Base-by-base conservation (phyloP, 208 protist genomes). In the Vickermania spadyakhi region DNA sequence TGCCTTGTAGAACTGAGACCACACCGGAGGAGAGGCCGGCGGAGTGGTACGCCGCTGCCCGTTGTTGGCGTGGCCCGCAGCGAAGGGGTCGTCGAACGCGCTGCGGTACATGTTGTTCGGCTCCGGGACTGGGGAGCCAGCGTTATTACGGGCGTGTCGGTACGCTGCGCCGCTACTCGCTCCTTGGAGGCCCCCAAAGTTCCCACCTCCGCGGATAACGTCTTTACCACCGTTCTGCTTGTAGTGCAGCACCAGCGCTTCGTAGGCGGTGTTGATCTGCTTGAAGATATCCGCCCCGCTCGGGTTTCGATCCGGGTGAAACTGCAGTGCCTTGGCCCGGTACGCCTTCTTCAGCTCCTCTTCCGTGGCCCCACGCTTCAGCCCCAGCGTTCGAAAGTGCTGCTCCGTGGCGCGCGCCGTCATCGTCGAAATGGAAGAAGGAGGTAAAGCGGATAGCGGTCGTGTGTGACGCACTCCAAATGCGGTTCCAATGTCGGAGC, bases 291-390 rank as follows among this genome's bases (percentile, higher is more conserved):
- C 81, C 3, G 67, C 77, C 4, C 84, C 83, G 3, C 56, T 63
- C 0, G 77, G 81, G 56, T 98, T 98, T 41, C 90, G 80, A 65
- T 98, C 97, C 3, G 97, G 96, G 66, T 98, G 96, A 30, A 81
- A 88, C 53, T 94, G 76, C 0, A 97, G 80, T 1, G 94, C 94
- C 54, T 96, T 79, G 56, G 86, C 88, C 25, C 82, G 75, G 62
- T 98, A 99, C 3, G 94, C 96, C 26, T 84, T 89, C 52, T 89
- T 91, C 14, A 99, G 77, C 2, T 93, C 81, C 3, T 66, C 68
- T 64, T 89, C 84, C 18, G 67, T 76, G 18, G 87, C 89, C 28
- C 89, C 81, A 13, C 79, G 65, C 22, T 56, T 0, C 3, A 98
- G 70, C 11, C 86, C 91, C 0, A 98, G 66, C 2, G 79, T 27